Conservation (phyloP, 441 rosid genomes). For the Manihot esculenta region DNA sequence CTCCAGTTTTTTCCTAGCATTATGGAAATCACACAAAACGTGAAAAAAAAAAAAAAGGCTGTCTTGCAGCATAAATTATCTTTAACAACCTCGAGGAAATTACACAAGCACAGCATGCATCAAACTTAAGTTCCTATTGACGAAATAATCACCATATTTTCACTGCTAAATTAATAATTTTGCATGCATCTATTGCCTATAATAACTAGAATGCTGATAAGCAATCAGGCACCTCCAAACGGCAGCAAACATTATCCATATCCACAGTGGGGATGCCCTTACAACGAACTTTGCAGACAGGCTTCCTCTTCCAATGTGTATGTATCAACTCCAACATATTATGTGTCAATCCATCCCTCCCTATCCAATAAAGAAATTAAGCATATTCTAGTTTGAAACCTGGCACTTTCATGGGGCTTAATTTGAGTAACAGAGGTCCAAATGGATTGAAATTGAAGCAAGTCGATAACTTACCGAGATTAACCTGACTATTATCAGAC, state of each 20-base stretch:
- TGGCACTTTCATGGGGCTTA: background rate
- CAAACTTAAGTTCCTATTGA: too few relatives aligned
- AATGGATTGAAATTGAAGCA: background rate
- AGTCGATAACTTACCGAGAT: constrained; percentile 60
- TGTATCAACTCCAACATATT: constrained; percentile 92
- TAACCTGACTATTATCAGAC: constrained; percentile 80
- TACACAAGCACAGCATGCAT: too few relatives aligned
- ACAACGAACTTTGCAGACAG: constrained; percentile 78
- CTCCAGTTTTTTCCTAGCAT: constrained; percentile 77
- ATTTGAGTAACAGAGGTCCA: too few relatives aligned
- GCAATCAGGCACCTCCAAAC: constrained; percentile 64
- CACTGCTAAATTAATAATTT: too few relatives aligned
- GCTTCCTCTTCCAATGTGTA: constrained; percentile 76
- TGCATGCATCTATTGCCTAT: too few relatives aligned
- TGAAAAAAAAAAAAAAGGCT: too few relatives aligned
- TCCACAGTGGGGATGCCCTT: constrained; percentile 91
- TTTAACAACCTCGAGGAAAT: too few relatives aligned
- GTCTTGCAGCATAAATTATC: too few relatives aligned
- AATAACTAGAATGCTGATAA: background rate
- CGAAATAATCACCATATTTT: too few relatives aligned
- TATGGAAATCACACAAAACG: too few relatives aligned
- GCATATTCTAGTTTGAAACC: background rate
- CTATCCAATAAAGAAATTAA: constrained; percentile 29
- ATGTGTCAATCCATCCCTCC: constrained; percentile 93
- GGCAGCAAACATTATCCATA: constrained; percentile 77